Evolutionary conservation across 257 asterid genomes (phyloP).

Genomic region (Perilla frutescens): DNA sequence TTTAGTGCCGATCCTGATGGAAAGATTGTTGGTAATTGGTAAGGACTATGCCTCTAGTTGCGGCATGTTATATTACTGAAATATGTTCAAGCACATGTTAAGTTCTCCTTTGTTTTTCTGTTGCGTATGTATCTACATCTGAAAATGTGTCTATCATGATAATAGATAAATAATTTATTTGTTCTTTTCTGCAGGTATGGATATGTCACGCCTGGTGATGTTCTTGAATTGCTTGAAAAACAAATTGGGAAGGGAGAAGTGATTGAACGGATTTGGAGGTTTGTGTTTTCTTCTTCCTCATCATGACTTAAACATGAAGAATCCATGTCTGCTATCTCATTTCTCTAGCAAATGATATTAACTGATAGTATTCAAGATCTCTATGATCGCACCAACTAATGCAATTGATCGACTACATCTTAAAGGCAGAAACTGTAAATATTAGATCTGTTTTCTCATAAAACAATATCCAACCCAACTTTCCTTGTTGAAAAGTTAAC

Average conservation of each 20-base stretch:
- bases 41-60: constrained; percentile 35
- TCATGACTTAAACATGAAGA: not conserved
- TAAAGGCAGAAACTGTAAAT: constrained; percentile 21
- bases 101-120: not conserved
- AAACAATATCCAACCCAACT: not conserved
- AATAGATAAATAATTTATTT: constrained; percentile 13
- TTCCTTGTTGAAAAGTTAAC: not conserved
- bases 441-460: not conserved
- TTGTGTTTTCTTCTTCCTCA: constrained; percentile 34
- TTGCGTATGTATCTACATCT: constrained; percentile 8
- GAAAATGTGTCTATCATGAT: constrained; percentile 19
- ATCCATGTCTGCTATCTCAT: constrained; percentile 5
- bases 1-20: constrained; percentile 74
- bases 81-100: constrained; percentile 22
- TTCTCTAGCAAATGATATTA: constrained; percentile 20
- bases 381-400: not conserved
- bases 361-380: not conserved
- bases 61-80: constrained; percentile 20
- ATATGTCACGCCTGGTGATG: constrained; percentile 92
- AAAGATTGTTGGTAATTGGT: constrained; percentile 87
- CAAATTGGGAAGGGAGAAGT: constrained; percentile 86
- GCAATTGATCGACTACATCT: not conserved
- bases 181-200: constrained; percentile 80
- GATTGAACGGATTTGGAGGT: constrained; percentile 91
- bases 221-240: constrained; percentile 75